These are phyloP conservation scores for Salicornia ramosissima DNA, from an alignment of 148 eudicot species.

Conservation along the genomic window DNA sequence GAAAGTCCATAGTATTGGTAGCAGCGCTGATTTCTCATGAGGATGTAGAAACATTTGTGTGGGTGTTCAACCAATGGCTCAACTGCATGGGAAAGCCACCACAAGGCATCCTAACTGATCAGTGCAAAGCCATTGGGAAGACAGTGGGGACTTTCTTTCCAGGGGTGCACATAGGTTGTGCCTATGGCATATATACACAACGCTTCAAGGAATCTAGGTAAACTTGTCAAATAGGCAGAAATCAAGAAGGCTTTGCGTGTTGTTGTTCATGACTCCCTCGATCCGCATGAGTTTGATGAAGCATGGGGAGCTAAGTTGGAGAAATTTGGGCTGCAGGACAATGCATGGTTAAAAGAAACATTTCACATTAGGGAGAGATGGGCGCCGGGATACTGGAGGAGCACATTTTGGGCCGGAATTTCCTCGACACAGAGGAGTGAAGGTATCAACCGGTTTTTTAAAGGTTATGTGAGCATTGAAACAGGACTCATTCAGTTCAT, in stretches of 20 bases:
- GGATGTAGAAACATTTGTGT: neutral
- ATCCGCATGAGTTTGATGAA: neutral
- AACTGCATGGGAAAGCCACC: no score
- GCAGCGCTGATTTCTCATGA: constrained; percentile 1
- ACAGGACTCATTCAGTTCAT: no score
- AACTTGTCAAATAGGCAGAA: no score
- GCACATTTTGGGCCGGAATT: neutral
- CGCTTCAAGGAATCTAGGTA: no score
- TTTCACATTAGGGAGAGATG: neutral
- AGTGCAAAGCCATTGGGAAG: no score
- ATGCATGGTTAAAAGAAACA: neutral
- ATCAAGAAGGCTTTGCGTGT: no score
- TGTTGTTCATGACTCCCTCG: no score
- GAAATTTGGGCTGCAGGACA: no score
- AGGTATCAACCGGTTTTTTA: neutral
- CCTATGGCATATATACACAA: no score
- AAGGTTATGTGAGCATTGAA: neutral
- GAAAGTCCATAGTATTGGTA: neutral
- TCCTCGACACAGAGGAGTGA: neutral
- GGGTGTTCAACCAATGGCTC: neutral
- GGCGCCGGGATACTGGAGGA: neutral
- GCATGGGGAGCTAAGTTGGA: neutral
- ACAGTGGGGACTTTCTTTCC: no score
- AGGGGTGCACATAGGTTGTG: no score
- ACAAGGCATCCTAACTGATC: no score